phyloP scores from a whole-genome alignment of 306 rosid genomes.

The Medicago arabica region DNA sequence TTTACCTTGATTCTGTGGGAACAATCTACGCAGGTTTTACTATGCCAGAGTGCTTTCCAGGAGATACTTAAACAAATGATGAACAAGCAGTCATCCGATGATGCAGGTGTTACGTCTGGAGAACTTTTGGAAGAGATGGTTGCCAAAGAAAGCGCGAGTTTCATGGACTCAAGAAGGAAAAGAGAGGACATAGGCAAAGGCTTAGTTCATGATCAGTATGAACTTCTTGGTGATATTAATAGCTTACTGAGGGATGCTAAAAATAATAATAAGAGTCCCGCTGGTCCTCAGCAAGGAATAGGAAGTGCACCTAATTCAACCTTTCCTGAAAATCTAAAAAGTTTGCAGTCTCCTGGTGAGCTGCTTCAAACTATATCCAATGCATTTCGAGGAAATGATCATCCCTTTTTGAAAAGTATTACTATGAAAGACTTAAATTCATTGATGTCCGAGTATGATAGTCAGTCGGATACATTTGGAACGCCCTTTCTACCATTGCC shows the following conservation, averaged over 20 bases:
- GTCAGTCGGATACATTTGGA: slow-evolving; percentile 91
- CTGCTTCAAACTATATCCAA: slow-evolving; percentile 79
- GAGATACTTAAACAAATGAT: slow-evolving; percentile 95
- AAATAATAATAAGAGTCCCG: slow-evolving; percentile 47
- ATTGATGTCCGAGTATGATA: slow-evolving; percentile 85
- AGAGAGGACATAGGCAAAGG: slow-evolving; percentile 66
- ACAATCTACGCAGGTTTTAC: slow-evolving; percentile 62
- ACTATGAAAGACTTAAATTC: slow-evolving; percentile 73
- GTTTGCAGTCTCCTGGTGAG: slow-evolving; percentile 76
- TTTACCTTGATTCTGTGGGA: slow-evolving; percentile 35
- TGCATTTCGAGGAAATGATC: slow-evolving; percentile 83
- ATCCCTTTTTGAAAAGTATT: slow-evolving; percentile 81
- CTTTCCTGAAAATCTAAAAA: slow-evolving; percentile 63
- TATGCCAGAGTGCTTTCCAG: slow-evolving; percentile 88
- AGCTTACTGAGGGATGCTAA: slow-evolving; percentile 76
- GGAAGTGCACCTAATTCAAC: slow-evolving; percentile 56
- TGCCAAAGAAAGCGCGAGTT: slow-evolving; percentile 62
- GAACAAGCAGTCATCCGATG: slow-evolving; percentile 60
- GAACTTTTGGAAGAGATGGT: slow-evolving; percentile 58
- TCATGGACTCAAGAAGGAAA: slow-evolving; percentile 52
- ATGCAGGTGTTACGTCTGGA: slow-evolving; percentile 46
- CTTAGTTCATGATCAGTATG: slow-evolving; percentile 64
- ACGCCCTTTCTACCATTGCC: slow-evolving; percentile 78
- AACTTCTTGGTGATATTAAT: slow-evolving; percentile 78
- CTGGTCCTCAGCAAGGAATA: slow-evolving; percentile 52